Percentiles rank a stretch among this genome's conserved stretches.
These are phyloP conservation scores for Rhizopogon roseolus DNA, from an alignment of 768 basidiomycete genomes.

Conservation along the genomic window DNA sequence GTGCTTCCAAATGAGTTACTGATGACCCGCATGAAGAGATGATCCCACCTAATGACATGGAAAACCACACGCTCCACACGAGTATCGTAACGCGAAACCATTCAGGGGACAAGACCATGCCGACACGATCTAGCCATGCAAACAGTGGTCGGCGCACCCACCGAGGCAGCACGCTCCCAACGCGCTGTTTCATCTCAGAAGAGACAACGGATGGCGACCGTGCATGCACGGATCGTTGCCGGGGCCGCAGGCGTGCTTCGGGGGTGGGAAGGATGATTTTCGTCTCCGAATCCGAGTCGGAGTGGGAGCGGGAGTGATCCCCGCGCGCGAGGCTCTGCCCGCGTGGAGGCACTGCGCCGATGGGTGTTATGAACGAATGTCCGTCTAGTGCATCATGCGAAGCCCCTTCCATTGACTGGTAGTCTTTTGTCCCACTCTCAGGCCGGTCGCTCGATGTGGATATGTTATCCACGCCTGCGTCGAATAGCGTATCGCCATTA, in stretches of 20 bases:
- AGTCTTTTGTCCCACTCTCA: constrained; percentile 15
- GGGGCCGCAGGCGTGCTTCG: constrained; percentile 1
- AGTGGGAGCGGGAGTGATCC: constrained; percentile 18
- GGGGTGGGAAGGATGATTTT: constrained; percentile 8
- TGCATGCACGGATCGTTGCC: constrained; percentile 7
- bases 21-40: not conserved
- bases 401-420: constrained; percentile 22
- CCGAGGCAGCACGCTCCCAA: constrained; percentile 45
- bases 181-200: constrained; percentile 33
- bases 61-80: constrained; percentile 75
- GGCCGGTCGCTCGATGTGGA: constrained; percentile 8
- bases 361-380: constrained; percentile 17
- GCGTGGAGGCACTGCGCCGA: constrained; percentile 22
- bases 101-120: constrained; percentile 67
- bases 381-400: constrained; percentile 25
- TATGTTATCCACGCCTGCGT: constrained; percentile 22
- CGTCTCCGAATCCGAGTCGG: constrained; percentile 6
- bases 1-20: not conserved
- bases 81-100: constrained; percentile 75
- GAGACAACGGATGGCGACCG: constrained; percentile 35
- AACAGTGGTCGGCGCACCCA: constrained; percentile 54
- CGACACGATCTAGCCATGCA: constrained; percentile 66
- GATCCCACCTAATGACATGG: constrained; percentile 68
- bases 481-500: constrained; percentile 5
- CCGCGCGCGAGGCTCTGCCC: constrained; percentile 24